phyloP scores from a whole-genome alignment of 805 yeast genomes.

The Nakazawaea molendinolei region DNA sequence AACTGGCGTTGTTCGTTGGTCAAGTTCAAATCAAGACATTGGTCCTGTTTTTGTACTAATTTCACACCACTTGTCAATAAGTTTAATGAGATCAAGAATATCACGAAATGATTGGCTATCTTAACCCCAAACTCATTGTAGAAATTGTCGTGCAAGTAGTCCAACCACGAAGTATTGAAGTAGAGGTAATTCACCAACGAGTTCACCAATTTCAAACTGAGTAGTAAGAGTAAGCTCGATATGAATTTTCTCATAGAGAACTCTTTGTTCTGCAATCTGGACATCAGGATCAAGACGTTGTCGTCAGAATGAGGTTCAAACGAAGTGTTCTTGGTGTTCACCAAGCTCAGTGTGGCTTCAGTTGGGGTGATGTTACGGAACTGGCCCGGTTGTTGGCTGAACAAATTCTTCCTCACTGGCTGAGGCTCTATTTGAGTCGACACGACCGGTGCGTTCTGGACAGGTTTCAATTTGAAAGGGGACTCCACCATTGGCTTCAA shows the following conservation, averaged over 20 bases:
- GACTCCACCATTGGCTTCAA: constrained; percentile 23
- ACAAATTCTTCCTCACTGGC: not conserved
- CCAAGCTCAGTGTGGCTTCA: constrained; percentile 12
- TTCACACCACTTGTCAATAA: constrained; percentile 23
- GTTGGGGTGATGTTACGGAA: too few species aligned
- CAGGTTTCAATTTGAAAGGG: constrained; percentile 21
- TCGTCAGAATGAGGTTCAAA: constrained; percentile 7
- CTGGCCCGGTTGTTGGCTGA: not conserved
- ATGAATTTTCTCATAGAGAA: constrained; percentile 27
- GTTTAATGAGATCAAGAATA: constrained; percentile 21
- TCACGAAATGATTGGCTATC: constrained; percentile 17
- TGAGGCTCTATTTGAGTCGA: not conserved
- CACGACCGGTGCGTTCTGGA: too few species aligned
- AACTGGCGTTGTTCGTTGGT: constrained; percentile 37
- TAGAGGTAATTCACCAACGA: constrained; percentile 18
- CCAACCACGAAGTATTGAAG: constrained; percentile 14
- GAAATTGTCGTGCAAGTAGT: constrained; percentile 4
- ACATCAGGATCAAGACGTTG: constrained; percentile 35
- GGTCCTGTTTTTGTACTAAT: constrained; percentile 36
- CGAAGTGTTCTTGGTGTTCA: constrained; percentile 32
- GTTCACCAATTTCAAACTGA: constrained; percentile 24
- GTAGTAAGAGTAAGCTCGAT: constrained; percentile 21
- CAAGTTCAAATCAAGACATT: constrained; percentile 45
- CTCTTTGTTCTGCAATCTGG: constrained; percentile 37
- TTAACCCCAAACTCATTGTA: constrained; percentile 8